Base-by-base conservation (phyloP, 805 yeast genomes). In the Saccharomycopsis selenospora region DNA sequence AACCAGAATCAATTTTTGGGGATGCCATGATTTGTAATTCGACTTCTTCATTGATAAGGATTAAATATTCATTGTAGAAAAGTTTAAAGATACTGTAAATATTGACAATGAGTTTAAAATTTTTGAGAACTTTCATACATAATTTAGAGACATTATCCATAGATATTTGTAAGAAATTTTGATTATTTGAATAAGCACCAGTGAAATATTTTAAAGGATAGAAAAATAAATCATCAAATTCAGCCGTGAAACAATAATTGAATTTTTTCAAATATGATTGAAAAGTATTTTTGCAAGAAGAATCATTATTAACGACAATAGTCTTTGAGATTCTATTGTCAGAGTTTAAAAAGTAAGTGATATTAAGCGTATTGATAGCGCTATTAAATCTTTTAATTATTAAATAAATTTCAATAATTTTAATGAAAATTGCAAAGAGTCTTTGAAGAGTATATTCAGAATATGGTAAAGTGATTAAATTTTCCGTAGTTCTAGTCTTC, bases 11-110 rank as follows among this genome's bases (percentile, higher is more conserved):
- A 5, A 33, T 5, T 33, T 33, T 33, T 6, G 52, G 41, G 5
- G 52, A 38, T 8, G 55, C 55, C 11, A 46, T 38, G 24, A 52
- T 46, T 20, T 52, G 50, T 18, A 52, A 42, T 27, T 52, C 55
- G 18, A 52, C 52, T 30, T 52, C 55, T 38, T 52, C 55, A 30
- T 52, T 52, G 23, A 52, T 50, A 7, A 52, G 23, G 26, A 52
- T 52, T 27, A 52, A 41, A 36, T 52, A 52, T 29, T 52, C 55
- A 33, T 52, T 52, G 29, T 52, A 49, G 25, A 52, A 52, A 14
- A 49, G 42, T 28, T 52, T 52, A 36, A 52, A 46, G 22, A 52
- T 40, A 41, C 49, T 52, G 18, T 52, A 49, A 20, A 52, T 50
- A 33, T 52, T 52, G 18, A 52, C 55, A 10, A 52, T 45, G 23